Evolutionary conservation across 1,284 basidiomycete species (phyloP), one percentile per base, ranked within the genome.

Genomic region (Inonotus obliquus): DNA sequence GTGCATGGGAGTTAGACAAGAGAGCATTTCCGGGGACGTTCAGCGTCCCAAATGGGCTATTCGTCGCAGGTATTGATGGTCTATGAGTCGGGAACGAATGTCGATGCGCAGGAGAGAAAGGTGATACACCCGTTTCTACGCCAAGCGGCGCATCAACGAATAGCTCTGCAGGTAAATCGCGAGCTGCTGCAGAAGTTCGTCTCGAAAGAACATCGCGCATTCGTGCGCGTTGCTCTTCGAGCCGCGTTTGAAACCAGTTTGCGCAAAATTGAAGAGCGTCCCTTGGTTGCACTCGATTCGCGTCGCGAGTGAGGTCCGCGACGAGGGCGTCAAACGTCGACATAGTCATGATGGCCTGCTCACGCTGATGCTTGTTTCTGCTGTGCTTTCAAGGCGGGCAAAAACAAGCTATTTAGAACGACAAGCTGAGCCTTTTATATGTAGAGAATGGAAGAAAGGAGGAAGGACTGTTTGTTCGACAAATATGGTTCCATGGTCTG

Each of bases 231-330:
- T 96, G 89, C 71, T 95, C 86, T 71, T 94, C 89, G 62, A 96
- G 79, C 63, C 92, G 84, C 63, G 81, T 79, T 71, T 96, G 91
- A 78, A 98, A 98, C 96, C 96, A 98, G 72, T 89, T 94, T 57
- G 95, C 89, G 70, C 93, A 96, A 78, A 93, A 98, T 75, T 98
- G 96, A 57, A 97, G 85, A 3, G 90, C 84, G 71, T 98, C 96
- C 68, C 84, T 84, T 19, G 95, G 96, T 69, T 94, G 90, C 17
- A 87, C 90, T 65, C 91, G 86, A 44, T 91, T 80, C 54, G 85
- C 85, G 74, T 97, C 96, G 70, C 92, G 86, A 67, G 92, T 91
- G 65, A 98, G 82, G 70, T 98, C 94, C 67, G 82, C 84, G 68
- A 98, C 81, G 67, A 98, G 85, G 35, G 78, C 74, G 69, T 91